These are phyloP conservation scores for Picea sitchensis DNA, from an alignment of 75 land plant genomes.

Conservation along the genomic window DNA sequence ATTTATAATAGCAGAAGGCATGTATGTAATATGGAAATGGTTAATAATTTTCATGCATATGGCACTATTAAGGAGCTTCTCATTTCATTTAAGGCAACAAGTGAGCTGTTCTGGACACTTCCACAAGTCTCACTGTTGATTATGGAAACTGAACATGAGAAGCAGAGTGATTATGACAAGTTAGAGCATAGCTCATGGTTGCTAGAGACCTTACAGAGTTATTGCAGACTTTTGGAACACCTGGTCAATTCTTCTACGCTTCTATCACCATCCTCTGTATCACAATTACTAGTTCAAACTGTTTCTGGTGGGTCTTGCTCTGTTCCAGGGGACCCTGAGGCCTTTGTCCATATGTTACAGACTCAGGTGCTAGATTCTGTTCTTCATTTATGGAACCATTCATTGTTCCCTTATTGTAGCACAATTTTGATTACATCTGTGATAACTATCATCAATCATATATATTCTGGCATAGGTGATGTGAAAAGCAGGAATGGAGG, in stretches of 20 bases:
- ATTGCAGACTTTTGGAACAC: slow-evolving; percentile 64
- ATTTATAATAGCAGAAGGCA: slow-evolving; percentile 38
- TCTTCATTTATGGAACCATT: slow-evolving; percentile 92
- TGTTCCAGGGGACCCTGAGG: slow-evolving; percentile 73
- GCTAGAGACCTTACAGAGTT: slow-evolving; percentile 66
- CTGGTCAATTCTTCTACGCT: slow-evolving; percentile 64
- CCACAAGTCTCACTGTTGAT: slow-evolving; percentile 30
- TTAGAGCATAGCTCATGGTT: slow-evolving; percentile 57
- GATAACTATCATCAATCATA: slow-evolving; percentile 53
- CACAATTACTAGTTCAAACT: slow-evolving; percentile 78
- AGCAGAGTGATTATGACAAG: slow-evolving; percentile 28
- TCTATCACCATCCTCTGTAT: slow-evolving; percentile 53
- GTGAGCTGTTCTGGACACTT: slow-evolving; percentile 40
- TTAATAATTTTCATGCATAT: slow-evolving; percentile 19
- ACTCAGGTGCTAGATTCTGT: slow-evolving; percentile 77
- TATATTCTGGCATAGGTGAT: slow-evolving; percentile 76
- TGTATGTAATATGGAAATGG: slow-evolving; percentile 23
- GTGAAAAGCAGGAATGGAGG: slow-evolving; percentile 40
- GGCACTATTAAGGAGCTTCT: slow-evolving; percentile 13
- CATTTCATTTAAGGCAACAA: slow-evolving; percentile 29
- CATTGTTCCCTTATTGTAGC: slow-evolving; percentile 69
- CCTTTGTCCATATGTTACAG: slow-evolving; percentile 72
- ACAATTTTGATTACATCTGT: slow-evolving; percentile 59
- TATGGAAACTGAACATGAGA: slow-evolving; percentile 41
- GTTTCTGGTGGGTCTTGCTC: slow-evolving; percentile 56